Base-by-base conservation (phyloP, 768 basidiomycete species). In the Rhodotorula babjevae region DNA sequence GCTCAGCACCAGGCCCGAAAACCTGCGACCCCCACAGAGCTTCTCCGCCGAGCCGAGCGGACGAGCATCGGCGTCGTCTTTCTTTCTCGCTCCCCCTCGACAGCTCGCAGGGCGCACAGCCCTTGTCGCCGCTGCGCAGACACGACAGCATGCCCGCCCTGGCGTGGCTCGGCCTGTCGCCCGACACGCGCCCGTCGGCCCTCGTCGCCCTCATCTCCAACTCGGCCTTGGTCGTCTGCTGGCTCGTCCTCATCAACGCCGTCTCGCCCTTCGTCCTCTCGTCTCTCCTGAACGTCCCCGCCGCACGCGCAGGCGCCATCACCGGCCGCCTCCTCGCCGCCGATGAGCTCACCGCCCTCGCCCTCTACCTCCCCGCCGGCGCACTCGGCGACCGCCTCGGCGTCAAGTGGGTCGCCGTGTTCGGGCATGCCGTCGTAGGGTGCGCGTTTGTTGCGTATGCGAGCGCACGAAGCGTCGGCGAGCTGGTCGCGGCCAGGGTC, bases 201-300 rank as follows among this genome's bases (percentile, higher is more conserved):
- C 58, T 62, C 33, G 8, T 62, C 29, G 62, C 68, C 15, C 62
- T 75, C 33, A 47, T 74, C 47, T 61, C 69, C 1, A 58, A 69
- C 16, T 23, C 69, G 0, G 50, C 59, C 49, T 46, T 76, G 9
- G 64, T 69, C 7, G 75, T 77, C 61, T 66, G 67, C 16, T 63
- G 61, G 25, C 72, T 77, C 42, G 77, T 77, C 11, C 73, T 68
- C 67, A 61, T 77, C 49, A 71, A 73, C 50, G 55, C 69, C 3
- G 50, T 65, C 31, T 62, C 67, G 31, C 65, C 76, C 1, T 76
- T 71, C 64, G 31, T 72, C 21, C 67, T 74, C 60, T 44, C 65
- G 31, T 11, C 46, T 3, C 50, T 72, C 16, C 18, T 73, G 15
- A 56, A 69, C n/a, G 61, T 69, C 2, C 14, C 52, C 3, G 33